Conservation (phyloP, 805 yeast genomes). For the Teunomyces stri region DNA sequence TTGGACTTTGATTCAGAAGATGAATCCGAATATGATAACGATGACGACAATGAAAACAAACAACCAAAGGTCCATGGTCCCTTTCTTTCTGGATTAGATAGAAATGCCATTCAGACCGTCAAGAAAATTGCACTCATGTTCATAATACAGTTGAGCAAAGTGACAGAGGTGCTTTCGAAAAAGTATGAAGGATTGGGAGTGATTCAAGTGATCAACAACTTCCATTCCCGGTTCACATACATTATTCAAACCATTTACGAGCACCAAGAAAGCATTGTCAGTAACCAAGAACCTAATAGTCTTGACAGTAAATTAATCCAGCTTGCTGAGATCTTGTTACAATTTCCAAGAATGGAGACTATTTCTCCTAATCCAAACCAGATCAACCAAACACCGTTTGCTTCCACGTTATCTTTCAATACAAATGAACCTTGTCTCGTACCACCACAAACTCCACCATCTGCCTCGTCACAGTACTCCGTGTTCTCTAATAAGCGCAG, state of each 20-base stretch:
- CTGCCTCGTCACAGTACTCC: conserved; percentile 40
- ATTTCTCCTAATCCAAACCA: conserved; percentile 1
- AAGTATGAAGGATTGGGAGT: conserved; percentile 55
- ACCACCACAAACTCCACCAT: conserved; percentile 40
- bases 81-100: conserved; percentile 49
- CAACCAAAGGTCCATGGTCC: conserved; percentile 45
- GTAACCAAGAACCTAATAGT: conserved; percentile 8
- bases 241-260: conserved; percentile 23
- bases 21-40: conserved; percentile 13
- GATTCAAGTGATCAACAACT: conserved; percentile 43
- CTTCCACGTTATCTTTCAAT: conserved; percentile 5
- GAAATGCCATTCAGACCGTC: conserved; percentile 35
- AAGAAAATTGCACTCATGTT: conserved; percentile 44
- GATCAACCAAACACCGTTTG: conserved; percentile 5
- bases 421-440: conserved; percentile 4
- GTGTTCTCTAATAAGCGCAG: conserved; percentile 31
- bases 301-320: conserved; percentile 17
- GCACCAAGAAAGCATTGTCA: conserved; percentile 16
- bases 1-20: conserved; percentile 8
- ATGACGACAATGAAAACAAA: conserved; percentile 39
- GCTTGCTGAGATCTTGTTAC: conserved; percentile 26
- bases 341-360: conserved; percentile 17
- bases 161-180: conserved; percentile 51
- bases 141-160: conserved; percentile 40
- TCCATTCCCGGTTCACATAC: conserved; percentile 15